These are phyloP conservation scores for Phylloporus sp. DNA, from an alignment of 768 basidiomycete genomes.

Conservation along the genomic window DNA sequence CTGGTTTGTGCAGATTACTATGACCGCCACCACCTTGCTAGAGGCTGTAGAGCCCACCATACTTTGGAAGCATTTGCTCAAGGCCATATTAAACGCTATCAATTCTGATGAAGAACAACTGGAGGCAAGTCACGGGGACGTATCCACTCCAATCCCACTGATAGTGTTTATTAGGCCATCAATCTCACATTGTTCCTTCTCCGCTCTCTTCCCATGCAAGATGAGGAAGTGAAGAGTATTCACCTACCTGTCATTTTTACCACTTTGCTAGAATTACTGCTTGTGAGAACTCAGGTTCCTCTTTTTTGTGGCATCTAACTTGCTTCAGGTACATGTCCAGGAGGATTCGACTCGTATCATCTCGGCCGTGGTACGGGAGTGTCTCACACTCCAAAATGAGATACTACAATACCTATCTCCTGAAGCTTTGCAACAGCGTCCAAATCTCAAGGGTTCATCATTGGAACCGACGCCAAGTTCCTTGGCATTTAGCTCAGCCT, in stretches of 20 bases:
- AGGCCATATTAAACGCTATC: conserved; percentile 53
- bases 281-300: conserved; percentile 41
- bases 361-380: conserved; percentile 37
- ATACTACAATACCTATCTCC: conserved; percentile 50
- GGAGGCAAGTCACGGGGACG: conserved; percentile 43
- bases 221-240: conserved; percentile 80
- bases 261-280: conserved; percentile 58
- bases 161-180: conserved; percentile 47
- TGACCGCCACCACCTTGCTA: conserved; percentile 85
- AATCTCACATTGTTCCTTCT: conserved; percentile 71
- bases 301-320: conserved; percentile 1
- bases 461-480: conserved; percentile 36
- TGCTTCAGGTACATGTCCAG: conserved; percentile 35
- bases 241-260: conserved; percentile 80
- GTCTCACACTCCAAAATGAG: conserved; percentile 49
- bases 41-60: conserved; percentile 90
- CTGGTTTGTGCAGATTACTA: conserved; percentile 47
- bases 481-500: conserved; percentile 55
- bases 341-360: conserved; percentile 34
- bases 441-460: conserved; percentile 40
- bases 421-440: conserved; percentile 47
- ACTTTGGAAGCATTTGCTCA: conserved; percentile 77
- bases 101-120: conserved; percentile 36
- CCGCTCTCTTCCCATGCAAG: conserved; percentile 67
- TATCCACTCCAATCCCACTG: conserved; percentile 1